phyloP scores from a whole-genome alignment of 345 rosid species.

The Crucihimalaya himalaica region DNA sequence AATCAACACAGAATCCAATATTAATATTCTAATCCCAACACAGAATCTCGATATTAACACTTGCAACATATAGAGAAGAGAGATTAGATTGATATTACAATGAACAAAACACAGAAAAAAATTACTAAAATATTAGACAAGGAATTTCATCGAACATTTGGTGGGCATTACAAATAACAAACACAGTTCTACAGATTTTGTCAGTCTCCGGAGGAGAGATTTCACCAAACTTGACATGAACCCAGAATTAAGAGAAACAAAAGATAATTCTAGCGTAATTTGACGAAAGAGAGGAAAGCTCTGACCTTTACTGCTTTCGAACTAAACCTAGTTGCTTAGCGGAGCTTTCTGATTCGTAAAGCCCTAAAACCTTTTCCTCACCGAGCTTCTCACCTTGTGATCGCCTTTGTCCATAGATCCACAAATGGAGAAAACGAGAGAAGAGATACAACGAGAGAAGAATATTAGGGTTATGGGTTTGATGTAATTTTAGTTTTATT shows the following conservation, averaged over 20 bases:
- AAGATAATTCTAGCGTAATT: not conserved
- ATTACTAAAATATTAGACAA: not conserved
- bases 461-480: too few relatives aligned
- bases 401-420: too few relatives aligned
- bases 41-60: too few relatives aligned
- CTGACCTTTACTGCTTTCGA: slow-evolving; percentile 18
- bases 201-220: not conserved
- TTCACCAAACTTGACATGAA: not conserved
- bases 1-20: not conserved
- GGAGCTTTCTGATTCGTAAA: slow-evolving; percentile 18
- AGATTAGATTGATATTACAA: too few relatives aligned
- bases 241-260: not conserved
- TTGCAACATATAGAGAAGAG: too few relatives aligned
- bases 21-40: not conserved
- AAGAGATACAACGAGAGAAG: too few relatives aligned
- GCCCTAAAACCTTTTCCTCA: too few relatives aligned
- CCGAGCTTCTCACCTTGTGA: too few relatives aligned
- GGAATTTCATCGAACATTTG: slow-evolving; percentile 32
- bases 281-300: slow-evolving; percentile 11
- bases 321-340: not conserved
- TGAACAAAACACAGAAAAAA: too few relatives aligned
- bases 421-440: too few relatives aligned
- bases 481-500: too few relatives aligned
- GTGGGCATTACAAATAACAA: too few relatives aligned
- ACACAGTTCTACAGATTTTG: not conserved